Percentiles rank a stretch among this genome's conserved stretches.
These are phyloP conservation scores for Petrea volubilis DNA, from an alignment of 257 asterid species.

Conservation along the genomic window DNA sequence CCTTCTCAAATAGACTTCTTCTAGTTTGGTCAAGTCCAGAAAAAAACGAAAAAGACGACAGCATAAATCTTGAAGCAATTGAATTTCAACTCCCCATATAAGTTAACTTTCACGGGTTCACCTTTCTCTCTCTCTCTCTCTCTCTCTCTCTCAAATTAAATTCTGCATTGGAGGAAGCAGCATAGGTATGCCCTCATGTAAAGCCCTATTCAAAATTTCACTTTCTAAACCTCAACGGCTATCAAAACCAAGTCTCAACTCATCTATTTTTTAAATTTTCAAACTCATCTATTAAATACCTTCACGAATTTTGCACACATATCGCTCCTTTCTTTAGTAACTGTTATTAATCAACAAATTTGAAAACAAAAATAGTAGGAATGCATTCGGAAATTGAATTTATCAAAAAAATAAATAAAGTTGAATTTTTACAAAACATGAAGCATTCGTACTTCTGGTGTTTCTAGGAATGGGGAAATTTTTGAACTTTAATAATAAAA, in stretches of 20 bases:
- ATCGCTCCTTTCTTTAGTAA: neutral
- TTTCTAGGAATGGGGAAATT: too few species aligned
- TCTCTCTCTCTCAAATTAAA: neutral
- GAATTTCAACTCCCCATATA: neutral
- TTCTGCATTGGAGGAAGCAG: neutral
- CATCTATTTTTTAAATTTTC: neutral
- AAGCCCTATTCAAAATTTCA: slow-evolving; percentile 2
- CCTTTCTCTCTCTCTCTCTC: neutral
- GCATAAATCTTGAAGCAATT: neutral
- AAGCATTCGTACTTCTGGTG: too few species aligned
- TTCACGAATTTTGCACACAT: neutral
- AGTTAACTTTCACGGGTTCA: neutral
- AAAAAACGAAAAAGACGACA: neutral
- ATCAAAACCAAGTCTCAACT: neutral
- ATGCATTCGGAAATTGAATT: too few species aligned
- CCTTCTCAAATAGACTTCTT: too few species aligned
- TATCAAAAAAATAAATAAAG: too few species aligned
- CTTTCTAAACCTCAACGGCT: neutral
- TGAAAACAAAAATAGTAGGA: neutral
- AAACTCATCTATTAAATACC: too few species aligned
- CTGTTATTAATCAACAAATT: neutral
- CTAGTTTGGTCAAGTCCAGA: too few species aligned
- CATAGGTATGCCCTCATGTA: neutral
- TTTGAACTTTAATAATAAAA: too few species aligned
- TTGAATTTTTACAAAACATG: too few species aligned